Conservation (phyloP, 495 filamentous ascomycete species). For the Chaetomium fimeti region DNA sequence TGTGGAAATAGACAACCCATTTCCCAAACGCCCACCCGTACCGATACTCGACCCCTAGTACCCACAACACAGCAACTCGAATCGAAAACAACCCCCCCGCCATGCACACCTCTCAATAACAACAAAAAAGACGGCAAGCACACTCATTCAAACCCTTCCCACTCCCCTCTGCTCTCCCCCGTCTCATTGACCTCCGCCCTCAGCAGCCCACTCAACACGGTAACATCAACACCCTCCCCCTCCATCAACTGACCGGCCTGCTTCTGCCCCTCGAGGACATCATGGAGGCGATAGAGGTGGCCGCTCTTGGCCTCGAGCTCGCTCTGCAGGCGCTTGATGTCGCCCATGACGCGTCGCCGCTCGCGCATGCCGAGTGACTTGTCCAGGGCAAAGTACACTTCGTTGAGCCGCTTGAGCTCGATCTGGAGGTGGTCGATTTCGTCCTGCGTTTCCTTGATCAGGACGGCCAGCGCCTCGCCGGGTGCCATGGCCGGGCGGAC, state of each 20-base stretch:
- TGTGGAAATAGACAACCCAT: background rate
- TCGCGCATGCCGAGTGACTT: constrained; percentile 63
- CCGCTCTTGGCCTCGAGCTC: constrained; percentile 77
- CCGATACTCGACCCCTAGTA: background rate
- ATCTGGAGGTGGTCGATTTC: constrained; percentile 79
- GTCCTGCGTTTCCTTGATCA: constrained; percentile 77
- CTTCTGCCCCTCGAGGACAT: constrained; percentile 84
- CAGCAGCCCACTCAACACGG: constrained; percentile 45
- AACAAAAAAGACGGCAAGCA: background rate
- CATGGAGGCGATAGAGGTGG: constrained; percentile 84
- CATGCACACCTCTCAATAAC: too few species aligned
- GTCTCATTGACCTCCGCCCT: constrained; percentile 20
- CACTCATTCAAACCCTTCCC: constrained; percentile 42
- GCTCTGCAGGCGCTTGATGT: constrained; percentile 62
- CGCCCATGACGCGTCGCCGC: constrained; percentile 61
- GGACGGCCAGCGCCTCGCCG: constrained; percentile 69
- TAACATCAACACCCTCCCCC: constrained; percentile 65
- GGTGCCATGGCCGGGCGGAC: constrained; percentile 74
- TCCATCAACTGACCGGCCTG: constrained; percentile 62
- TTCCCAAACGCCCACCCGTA: background rate
- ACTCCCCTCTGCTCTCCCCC: constrained; percentile 32
- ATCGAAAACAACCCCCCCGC: too few species aligned
- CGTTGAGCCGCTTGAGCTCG: constrained; percentile 57
- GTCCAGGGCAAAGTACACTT: constrained; percentile 65
- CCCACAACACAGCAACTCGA: background rate